Base-by-base conservation (phyloP, 768 basidiomycete genomes). In the Boletus tomentosulus region DNA sequence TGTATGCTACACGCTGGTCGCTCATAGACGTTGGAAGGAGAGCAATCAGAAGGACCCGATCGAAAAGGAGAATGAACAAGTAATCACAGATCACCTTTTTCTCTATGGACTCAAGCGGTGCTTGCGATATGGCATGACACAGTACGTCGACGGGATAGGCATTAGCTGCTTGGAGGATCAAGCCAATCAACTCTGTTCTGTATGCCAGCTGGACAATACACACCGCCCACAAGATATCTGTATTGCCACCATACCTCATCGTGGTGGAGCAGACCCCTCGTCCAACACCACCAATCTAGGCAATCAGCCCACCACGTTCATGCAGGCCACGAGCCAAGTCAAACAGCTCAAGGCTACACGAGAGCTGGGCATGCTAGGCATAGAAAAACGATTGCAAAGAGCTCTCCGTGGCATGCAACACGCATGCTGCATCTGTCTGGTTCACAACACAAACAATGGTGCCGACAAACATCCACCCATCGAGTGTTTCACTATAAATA, bases 51-150 rank as follows among this genome's bases (percentile, higher is more conserved):
- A 35, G 8, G 42, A 47, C 1, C 1, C 5, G 0, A 3, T 11
- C 1, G 22, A 44, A 0, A 41, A 4, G 12, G 8, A 47, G 15
- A 57, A 50, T 3, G 31, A 53, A 11, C 35, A 44, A 4, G 55
- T 39, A 1, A 43, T 53, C 1, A 1, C 15, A 0, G 38, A 59
- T 1, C 48, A 59, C 6, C 25, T 57, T 0, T 39, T 43, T 25
- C n/a, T 41, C 0, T 59, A 59, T 50, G 51, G 58, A 0, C 7
- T 5, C 0, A 57, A 57, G 4, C 12, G 38, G 0, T 61, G 60
- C 22, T 46, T 61, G 11, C 37, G 34, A 2, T 59, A 59, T 39
- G 50, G 53, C 0, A 44, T 25, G 3, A 55, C 53, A 0, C 11
- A 19, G 1, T 60, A 52, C 8, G 25, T 35, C 1, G 50, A 60